A percentile compares a stretch with the other conserved stretches of the same genome.
These are phyloP conservation scores for Coniochaeta sp. DNA, from an alignment of 2,329 filamentous ascomycete genomes.

Conservation along the genomic window DNA sequence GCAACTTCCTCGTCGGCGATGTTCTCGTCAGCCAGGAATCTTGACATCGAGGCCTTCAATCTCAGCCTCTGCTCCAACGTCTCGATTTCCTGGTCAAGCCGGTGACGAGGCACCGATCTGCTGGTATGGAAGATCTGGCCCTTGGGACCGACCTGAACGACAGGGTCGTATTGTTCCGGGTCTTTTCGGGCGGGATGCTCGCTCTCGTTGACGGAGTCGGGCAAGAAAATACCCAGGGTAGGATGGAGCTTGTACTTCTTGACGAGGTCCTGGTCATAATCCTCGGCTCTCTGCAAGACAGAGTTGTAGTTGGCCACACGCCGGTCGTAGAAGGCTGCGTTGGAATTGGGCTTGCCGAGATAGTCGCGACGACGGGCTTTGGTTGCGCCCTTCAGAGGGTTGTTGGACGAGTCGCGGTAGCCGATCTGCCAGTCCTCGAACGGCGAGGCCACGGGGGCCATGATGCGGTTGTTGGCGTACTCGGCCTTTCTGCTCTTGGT, in stretches of 20 bases:
- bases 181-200: conserved; percentile 32
- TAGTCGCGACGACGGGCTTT: conserved; percentile 46
- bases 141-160: conserved; percentile 41
- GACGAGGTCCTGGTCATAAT: conserved; percentile 43
- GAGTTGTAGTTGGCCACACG: conserved; percentile 46
- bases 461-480: conserved; percentile 42
- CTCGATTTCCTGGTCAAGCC: conserved; percentile 9
- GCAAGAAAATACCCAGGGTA: conserved; percentile 44
- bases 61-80: conserved; percentile 11
- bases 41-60: conserved; percentile 11
- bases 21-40: conserved; percentile 13
- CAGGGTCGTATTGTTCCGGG: conserved; percentile 32
- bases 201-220: conserved; percentile 35
- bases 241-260: conserved; percentile 45
- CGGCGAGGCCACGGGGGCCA: conserved; percentile 40
- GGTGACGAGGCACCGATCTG: conserved; percentile 22
- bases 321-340: conserved; percentile 46
- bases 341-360: conserved; percentile 45
- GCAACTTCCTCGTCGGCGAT: conserved; percentile 14
- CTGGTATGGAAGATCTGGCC: conserved; percentile 43
- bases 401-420: conserved; percentile 51
- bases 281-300: conserved; percentile 36
- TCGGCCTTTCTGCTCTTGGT: conserved; percentile 28
- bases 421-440: conserved; percentile 50
- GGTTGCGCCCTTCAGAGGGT: conserved; percentile 44